Conservation (phyloP, 495 filamentous ascomycete genomes). For the Tuber indicum region DNA sequence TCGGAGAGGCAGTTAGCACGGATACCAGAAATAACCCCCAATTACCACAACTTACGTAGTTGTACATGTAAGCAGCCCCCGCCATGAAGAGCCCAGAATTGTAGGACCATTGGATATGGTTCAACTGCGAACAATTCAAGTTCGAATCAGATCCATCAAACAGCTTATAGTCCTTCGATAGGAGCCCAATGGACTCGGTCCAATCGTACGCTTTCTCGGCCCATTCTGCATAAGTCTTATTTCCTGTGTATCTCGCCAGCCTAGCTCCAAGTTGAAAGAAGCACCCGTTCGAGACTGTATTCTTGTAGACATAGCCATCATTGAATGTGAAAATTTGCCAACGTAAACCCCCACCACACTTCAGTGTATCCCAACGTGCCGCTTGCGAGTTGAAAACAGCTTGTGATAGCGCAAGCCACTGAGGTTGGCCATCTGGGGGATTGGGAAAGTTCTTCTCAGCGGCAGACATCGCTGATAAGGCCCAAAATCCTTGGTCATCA, state of each 20-base stretch:
- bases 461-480: conserved; percentile 63
- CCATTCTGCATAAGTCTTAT: conserved; percentile 71
- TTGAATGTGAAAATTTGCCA: conserved; percentile 86
- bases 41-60: conserved; percentile 44
- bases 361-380: conserved; percentile 60
- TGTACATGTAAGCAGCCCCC: conserved; percentile 67
- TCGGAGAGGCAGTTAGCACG: conserved; percentile 19
- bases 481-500: conserved; percentile 84
- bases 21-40: background rate
- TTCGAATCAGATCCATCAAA: conserved; percentile 61
- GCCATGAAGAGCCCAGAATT: conserved; percentile 59
- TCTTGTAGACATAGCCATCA: conserved; percentile 75
- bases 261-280: conserved; percentile 76
- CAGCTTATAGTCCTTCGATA: conserved; percentile 56
- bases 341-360: conserved; percentile 65
- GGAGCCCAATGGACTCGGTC: conserved; percentile 57
- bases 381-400: conserved; percentile 70
- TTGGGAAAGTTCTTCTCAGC: conserved; percentile 70
- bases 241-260: conserved; percentile 67
- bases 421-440: conserved; percentile 52
- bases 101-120: conserved; percentile 57
- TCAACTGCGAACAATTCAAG: conserved; percentile 31
- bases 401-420: conserved; percentile 70
- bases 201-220: conserved; percentile 69
- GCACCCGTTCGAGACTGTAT: conserved; percentile 72